These are phyloP conservation scores for Nitzschia sp. DNA, from an alignment of 108 stramenopile species.

Conservation along the genomic window DNA sequence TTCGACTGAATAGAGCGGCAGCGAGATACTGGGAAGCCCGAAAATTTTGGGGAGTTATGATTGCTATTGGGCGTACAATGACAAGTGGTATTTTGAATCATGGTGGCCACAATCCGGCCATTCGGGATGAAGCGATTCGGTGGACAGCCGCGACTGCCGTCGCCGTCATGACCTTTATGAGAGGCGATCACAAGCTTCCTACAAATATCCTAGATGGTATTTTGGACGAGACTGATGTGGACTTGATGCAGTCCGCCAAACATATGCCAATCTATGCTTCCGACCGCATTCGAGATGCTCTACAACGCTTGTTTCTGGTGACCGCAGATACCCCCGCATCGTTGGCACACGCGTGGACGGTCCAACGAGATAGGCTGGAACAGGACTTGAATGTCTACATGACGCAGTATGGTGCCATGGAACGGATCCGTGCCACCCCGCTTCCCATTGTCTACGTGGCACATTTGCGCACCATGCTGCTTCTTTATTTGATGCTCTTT, in stretches of 20 bases:
- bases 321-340: neutral
- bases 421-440: slow-evolving; percentile 72
- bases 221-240: neutral
- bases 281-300: slow-evolving; percentile 16
- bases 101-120: slow-evolving; percentile 22
- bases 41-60: slow-evolving; percentile 25
- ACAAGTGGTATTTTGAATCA: slow-evolving; percentile 20
- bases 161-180: slow-evolving; percentile 22
- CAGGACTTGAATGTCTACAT: slow-evolving; percentile 5
- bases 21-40: slow-evolving; percentile 42
- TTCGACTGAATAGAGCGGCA: slow-evolving; percentile 43
- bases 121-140: slow-evolving; percentile 35
- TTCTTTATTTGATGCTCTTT: slow-evolving; percentile 57
- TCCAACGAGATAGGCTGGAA: slow-evolving; percentile 18
- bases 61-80: slow-evolving; percentile 23
- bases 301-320: slow-evolving; percentile 16
- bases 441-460: slow-evolving; percentile 72
- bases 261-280: slow-evolving; percentile 29
- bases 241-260: neutral
- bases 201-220: neutral
- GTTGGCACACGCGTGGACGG: slow-evolving; percentile 28
- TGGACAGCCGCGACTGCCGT: slow-evolving; percentile 38
- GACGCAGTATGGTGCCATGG: slow-evolving; percentile 58
- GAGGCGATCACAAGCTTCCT: slow-evolving; percentile 10
- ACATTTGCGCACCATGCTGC: slow-evolving; percentile 68